Evolutionary conservation across 116 monocot genomes (phyloP), one percentile per base, ranked within the genome.

Genomic region (Trichopus zeylanicus): DNA sequence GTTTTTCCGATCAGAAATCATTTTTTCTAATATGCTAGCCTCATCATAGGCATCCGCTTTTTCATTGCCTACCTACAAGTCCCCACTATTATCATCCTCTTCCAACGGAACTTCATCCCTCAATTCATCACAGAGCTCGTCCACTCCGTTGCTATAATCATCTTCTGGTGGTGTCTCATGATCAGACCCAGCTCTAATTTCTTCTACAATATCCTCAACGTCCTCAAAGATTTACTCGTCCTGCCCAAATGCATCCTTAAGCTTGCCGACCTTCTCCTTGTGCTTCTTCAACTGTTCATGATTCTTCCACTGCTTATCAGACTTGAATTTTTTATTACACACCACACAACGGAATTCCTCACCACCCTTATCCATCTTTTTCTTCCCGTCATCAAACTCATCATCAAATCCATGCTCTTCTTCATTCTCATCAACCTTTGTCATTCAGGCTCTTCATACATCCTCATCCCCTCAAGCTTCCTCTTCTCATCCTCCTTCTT

Each of bases 281-380:
- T 98, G 97, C 69, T 98, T 98, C 80, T 88, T 98, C 2, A 91
- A 98, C 63, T 98, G 97, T 77, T 98, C 97, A 35, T 98, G 97
- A 57, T 98, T 98, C 80, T 88, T 91, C 97, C 97, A 98, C 60
- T 98, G 97, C 79, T 87, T 98, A 57, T 98, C 85, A 0, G 97
- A 91, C 71, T 88, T 98, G 56, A 98, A 98, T 66, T 98, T 98
- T 67, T 98, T 98, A 63, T 69, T 83, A 59, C 93, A 94, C 19
- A 61, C 86, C 11, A 94, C 86, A 53, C 93, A 94, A 67, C 89
- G 86, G n/a, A 91, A 73, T 31, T 89, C 86, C 56, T 78, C 60
- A 6, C 49, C 55, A 27, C 53, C 62, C 26, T 25, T 56, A 29
- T 58, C 59, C 54, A 62, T 67, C 51, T 72, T 70, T 31, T 31